Evolutionary conservation across 73 alveolate genomes (phyloP), one percentile per base, ranked within the genome.

Genomic region (Symbiodinium pilosum): DNA sequence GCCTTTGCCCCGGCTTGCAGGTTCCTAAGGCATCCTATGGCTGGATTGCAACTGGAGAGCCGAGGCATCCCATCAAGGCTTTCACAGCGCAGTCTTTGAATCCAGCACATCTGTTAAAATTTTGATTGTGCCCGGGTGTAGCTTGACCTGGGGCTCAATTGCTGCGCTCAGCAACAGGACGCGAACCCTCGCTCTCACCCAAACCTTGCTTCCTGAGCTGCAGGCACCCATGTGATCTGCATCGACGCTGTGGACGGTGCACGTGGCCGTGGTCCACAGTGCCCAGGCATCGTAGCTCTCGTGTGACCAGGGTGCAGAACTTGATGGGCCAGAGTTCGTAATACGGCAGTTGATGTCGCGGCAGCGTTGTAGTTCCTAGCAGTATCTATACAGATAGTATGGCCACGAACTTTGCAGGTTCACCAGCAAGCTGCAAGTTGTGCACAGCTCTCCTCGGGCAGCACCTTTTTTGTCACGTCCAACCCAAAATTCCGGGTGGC

Each of bases 221-320:
- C 87, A 68, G 38, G 64, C 95, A 12, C 47, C 51, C 24, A 89
- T 68, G 73, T 89, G 95, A 20, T 89, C 87, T 3, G 73, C 44
- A 68, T 89, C 95, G 24, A 89, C 75, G 73, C 75, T 84, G 75
- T 89, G 95, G 71, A 89, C 95, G 87, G 73, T 41, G 38, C 94
- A 87, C 28, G 20, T 36, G 32, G 85, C n/a, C 43, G 95, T 89
- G 43, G 87, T 89, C 87, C 95, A 89, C 56, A 64, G 95, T 43
- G 75, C 75, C 95, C 95, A 89, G 43, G 95, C 95, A 28, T 89
- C 95, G 43, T 41, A 89, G 44, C 95, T 89, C 39, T 68, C 95
- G 44, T 38, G 87, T 34, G 87, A 64, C 95, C 95, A 89, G 32
- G 95, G 95, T 4, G 95, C 95, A 18, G 95, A 41, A 30, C 95